phyloP scores from a whole-genome alignment of 73 alveolate genomes.

The Blepharisma japonicum region DNA sequence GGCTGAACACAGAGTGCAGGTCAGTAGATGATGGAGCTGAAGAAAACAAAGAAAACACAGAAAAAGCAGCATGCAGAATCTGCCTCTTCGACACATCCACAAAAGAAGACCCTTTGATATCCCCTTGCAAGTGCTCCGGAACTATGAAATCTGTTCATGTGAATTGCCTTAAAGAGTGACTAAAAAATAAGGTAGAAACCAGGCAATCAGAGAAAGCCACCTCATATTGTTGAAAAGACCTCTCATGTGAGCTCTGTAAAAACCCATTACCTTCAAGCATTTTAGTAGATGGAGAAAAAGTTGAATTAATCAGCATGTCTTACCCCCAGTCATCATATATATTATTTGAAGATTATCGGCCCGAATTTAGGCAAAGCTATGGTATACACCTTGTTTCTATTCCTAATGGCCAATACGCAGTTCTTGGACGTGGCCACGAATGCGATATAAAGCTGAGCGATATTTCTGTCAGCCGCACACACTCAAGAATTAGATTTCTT shows the following conservation, averaged over 20 bases:
- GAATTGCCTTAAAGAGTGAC: conserved; percentile 81
- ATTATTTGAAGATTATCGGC: conserved; percentile 17
- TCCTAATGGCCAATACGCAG: neutral
- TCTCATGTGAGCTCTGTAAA: conserved; percentile 87
- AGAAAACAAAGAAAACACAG: neutral
- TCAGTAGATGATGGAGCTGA: neutral
- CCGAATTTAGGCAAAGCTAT: neutral
- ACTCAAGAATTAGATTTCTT: conserved; percentile 27
- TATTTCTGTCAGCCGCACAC: conserved; percentile 44
- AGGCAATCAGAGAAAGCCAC: conserved; percentile 47
- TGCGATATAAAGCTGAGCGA: conserved; percentile 53
- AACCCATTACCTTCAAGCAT: conserved; percentile 28
- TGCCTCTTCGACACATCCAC: conserved; percentile 67
- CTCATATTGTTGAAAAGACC: conserved; percentile 56
- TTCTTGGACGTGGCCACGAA: conserved; percentile 56
- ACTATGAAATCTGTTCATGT: conserved; percentile 81
- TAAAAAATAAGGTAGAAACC: conserved; percentile 53
- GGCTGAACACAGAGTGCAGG: neutral
- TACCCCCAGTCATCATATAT: neutral
- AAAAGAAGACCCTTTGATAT: conserved; percentile 59
- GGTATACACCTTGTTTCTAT: conserved; percentile 4
- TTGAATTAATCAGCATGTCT: neutral
- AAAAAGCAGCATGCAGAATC: conserved; percentile 61
- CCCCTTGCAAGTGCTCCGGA: conserved; percentile 90
- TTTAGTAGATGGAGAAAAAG: neutral